Percentiles rank a stretch among this genome's conserved stretches.
phyloP scores from a whole-genome alignment of 2,329 filamentous ascomycete species.

The Tolypocladium sp. region DNA sequence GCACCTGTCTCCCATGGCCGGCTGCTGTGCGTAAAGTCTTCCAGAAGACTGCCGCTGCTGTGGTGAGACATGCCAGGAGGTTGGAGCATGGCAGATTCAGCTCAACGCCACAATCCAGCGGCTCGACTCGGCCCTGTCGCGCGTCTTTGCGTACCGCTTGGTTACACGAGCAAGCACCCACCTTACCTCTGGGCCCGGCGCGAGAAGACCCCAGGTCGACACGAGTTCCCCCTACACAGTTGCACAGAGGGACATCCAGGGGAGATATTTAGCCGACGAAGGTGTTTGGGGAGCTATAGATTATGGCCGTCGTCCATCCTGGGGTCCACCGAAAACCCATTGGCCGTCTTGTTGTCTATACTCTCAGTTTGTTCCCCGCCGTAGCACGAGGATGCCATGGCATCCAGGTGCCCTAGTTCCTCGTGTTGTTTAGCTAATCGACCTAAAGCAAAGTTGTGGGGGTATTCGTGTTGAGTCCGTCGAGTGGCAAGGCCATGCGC shows the following conservation, averaged over 20 bases:
- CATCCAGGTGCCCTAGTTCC: neutral
- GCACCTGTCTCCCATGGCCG: neutral
- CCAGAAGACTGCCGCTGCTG: neutral
- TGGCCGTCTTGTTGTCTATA: neutral
- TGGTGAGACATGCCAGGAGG: neutral
- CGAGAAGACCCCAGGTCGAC: neutral
- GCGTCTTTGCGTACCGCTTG: neutral
- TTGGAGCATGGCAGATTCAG: neutral
- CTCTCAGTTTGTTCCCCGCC: neutral
- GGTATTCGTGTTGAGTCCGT: neutral
- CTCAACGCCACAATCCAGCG: neutral
- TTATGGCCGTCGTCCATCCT: neutral
- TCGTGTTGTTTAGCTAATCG: neutral
- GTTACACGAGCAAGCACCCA: neutral
- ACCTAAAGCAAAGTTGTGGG: neutral
- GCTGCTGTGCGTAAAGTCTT: neutral
- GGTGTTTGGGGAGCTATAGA: neutral
- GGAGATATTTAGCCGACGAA: slow-evolving; percentile 1
- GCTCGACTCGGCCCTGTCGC: neutral
- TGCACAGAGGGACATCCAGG: neutral
- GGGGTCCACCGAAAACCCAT: neutral
- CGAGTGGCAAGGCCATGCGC: neutral
- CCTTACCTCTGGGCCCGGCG: neutral
- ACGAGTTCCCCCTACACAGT: neutral
- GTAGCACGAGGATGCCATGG: neutral